Base-by-base conservation (phyloP, 495 filamentous ascomycete genomes). In the Penicillium mononematosum region DNA sequence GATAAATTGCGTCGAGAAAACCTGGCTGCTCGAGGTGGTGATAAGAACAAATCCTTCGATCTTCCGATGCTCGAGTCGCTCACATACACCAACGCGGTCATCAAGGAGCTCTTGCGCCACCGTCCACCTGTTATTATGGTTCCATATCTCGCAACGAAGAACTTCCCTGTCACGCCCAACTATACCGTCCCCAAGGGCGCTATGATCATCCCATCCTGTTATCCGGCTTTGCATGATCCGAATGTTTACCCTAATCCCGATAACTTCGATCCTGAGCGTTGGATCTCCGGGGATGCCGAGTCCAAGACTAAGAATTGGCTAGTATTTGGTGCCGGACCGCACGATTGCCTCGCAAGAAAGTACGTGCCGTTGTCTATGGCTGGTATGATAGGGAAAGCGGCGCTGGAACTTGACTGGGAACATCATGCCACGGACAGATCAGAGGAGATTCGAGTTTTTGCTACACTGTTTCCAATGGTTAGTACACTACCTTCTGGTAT, bases 391-490 rank as follows among this genome's bases (percentile, higher is more conserved):
- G 92, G 91, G 14, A 96, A 93, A 74, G 89, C 93, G 0, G 86
- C 88, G 42, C 70, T 96, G 62, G 76, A 84, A 55, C 70, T 96
- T 41, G 86, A 96, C 68, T 98, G 92, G 92, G 78, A 82, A 67
- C 92, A 98, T 71, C 79, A 89, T 70, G 68, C 87, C 27, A 98
- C 92, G 12, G 77, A 81, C 0, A 58, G 70, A 32, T 92, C 88
- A 0, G 93, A 98, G 71, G 85, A 94, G 74, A 96, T 98, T 68
- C 87, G 91, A 74, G 92, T 96, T 25, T 98, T 98, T 77, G 92
- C 93, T 1, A 95, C 90, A 12, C 86, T 97, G 36, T 97, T 97
- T 77, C 92, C 92, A 32, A 88, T 87, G 88, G 91, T 94, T 72
- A 72, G 88, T 78, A 24, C 22, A 16, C 5, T 29, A 4, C 22